Conservation (phyloP, 495 filamentous ascomycete genomes). For the Lepidopterella palustris region DNA sequence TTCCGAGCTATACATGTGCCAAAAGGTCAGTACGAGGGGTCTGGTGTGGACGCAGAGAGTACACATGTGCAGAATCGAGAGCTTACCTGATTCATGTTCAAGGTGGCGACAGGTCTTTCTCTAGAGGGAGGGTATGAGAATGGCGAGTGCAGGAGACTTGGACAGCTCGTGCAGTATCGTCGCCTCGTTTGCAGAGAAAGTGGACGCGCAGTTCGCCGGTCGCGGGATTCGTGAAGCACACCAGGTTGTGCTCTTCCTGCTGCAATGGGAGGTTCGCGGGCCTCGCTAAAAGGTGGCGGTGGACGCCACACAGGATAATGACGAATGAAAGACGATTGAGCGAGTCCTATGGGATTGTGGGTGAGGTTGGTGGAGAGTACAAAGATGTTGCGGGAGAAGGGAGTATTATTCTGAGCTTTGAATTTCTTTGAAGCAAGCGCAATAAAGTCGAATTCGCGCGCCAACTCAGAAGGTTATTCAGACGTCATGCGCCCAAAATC, state of each 20-base stretch:
- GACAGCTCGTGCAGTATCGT: neutral
- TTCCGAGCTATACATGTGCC: constrained; percentile 41
- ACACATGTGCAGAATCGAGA: constrained; percentile 26
- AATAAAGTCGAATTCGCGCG: neutral
- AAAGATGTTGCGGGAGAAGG: neutral
- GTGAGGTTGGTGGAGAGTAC: neutral
- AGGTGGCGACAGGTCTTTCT: constrained; percentile 12
- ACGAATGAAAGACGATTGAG: neutral
- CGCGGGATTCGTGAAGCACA: neutral
- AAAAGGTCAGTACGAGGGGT: constrained; percentile 7
- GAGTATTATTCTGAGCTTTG: neutral
- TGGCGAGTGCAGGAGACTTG: neutral
- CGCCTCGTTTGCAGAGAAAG: neutral
- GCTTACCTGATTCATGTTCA: constrained; percentile 36
- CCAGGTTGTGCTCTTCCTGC: neutral
- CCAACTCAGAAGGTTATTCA: neutral
- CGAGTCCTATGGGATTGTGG: neutral
- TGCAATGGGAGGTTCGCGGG: constrained; percentile 1
- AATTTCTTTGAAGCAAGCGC: neutral
- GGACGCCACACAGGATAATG: constrained; percentile 1
- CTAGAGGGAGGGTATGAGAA: neutral
- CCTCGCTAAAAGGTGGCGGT: constrained; percentile 25
- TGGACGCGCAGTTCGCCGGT: neutral
- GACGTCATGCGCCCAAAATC: neutral
- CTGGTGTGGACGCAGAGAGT: constrained; percentile 37